These are phyloP conservation scores for Gilbertella persicaria DNA, from an alignment of 371 early-diverging fungal genomes.

Conservation along the genomic window DNA sequence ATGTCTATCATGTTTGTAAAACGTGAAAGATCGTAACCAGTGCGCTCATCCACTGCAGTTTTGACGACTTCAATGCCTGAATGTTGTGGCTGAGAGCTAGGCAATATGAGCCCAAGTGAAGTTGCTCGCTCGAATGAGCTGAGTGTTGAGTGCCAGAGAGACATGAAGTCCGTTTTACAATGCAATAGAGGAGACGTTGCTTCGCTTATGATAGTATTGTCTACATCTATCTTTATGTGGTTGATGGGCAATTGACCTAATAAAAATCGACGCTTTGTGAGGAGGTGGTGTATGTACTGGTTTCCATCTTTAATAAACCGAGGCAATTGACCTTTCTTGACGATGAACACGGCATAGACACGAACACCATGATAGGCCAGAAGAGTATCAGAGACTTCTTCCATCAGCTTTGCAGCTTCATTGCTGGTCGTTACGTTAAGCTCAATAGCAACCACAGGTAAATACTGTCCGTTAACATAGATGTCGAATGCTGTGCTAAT, in stretches of 20 bases:
- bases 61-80: slow-evolving; percentile 71
- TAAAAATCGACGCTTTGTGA: slow-evolving; percentile 68
- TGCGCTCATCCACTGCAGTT: slow-evolving; percentile 67
- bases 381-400: slow-evolving; percentile 53
- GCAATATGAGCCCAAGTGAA: slow-evolving; percentile 27
- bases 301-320: slow-evolving; percentile 72
- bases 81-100: slow-evolving; percentile 65
- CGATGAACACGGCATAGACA: slow-evolving; percentile 61
- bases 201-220: slow-evolving; percentile 56
- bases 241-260: slow-evolving; percentile 54
- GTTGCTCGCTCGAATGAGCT: slow-evolving; percentile 39
- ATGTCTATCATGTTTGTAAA: slow-evolving; percentile 71
- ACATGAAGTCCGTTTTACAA: not conserved
- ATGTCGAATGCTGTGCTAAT: slow-evolving; percentile 67
- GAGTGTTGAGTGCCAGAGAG: slow-evolving; percentile 47
- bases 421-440: slow-evolving; percentile 38
- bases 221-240: slow-evolving; percentile 55
- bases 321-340: slow-evolving; percentile 64
- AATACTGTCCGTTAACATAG: slow-evolving; percentile 62
- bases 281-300: slow-evolving; percentile 61
- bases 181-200: slow-evolving; percentile 35
- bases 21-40: slow-evolving; percentile 66
- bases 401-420: slow-evolving; percentile 53
- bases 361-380: slow-evolving; percentile 60
- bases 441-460: slow-evolving; percentile 76